Evolutionary conservation across 2,329 filamentous ascomycete species (phyloP), one percentile per base, ranked within the genome.

Genomic region (Stenocarpella maydis): DNA sequence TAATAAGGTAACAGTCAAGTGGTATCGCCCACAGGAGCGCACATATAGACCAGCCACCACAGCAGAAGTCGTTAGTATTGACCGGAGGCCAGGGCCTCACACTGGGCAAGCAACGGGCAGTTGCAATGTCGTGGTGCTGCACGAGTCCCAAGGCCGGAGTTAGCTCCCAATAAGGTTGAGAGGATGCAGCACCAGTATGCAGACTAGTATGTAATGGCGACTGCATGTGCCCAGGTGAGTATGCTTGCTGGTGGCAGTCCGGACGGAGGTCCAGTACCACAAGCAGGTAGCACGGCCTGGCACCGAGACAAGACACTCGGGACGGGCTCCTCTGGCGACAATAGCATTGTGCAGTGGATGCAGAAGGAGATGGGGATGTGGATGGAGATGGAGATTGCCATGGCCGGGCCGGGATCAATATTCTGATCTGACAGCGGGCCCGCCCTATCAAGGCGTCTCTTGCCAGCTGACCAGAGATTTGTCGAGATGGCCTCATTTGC

Each of bases 391-490:
- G 58, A 63, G 28, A 63, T 63, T 49, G 43, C 43, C 58, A 47
- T 63, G 58, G 58, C 58, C 49, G 58, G 37, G 43, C n/a, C 43
- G 58, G 58, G n/a, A n/a, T n/a, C n/a, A n/a, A 63, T 49, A 63
- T 63, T 63, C 58, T 49, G 58, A 63, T 63, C 58, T 63, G 58
- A 49, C 58, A 49, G 58, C 58, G 58, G 41, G 58, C 26, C 41
- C 58, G 34, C 58, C 58, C 58, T 26, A 63, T 49, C 41, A 24
- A 49, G 58, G n/a, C 58, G 34, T 37, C 43, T 37, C 3, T n/a
- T n/a, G 41, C 58, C n/a, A 63, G 58, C 58, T 63, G 58, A 49
- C 28, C 58, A 49, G 26, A 63, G 41, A 34, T 49, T n/a, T 63
- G 58, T 37, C n/a, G 24, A 63, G 58, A 63, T 63, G 43, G 58